Evolutionary conservation across 371 early-diverging fungal genomes (phyloP).

Genomic region (Mycotypha africana): DNA sequence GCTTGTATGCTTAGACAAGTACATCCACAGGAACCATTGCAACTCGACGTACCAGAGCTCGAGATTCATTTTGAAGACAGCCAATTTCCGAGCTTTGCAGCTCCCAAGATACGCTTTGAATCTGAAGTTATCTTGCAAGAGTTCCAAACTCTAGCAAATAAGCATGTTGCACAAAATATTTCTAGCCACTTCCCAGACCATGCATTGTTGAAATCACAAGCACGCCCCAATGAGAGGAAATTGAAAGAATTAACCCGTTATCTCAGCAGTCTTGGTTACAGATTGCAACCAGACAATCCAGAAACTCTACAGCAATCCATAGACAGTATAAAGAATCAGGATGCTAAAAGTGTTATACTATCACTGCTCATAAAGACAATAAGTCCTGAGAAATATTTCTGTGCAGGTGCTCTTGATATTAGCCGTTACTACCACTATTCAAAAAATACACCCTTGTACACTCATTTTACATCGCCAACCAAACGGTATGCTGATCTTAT

Average conservation of each 20-base stretch:
- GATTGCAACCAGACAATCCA: constrained; percentile 41
- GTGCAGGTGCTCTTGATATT: constrained; percentile 70
- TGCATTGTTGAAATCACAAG: constrained; percentile 76
- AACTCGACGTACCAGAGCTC: constrained; percentile 47
- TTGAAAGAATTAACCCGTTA: constrained; percentile 50
- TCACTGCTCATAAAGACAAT: constrained; percentile 64
- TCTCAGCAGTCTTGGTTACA: constrained; percentile 48
- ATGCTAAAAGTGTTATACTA: constrained; percentile 35
- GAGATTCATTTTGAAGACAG: constrained; percentile 31
- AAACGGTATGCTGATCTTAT: constrained; percentile 93
- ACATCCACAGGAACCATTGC: constrained; percentile 14
- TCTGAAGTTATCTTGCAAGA: constrained; percentile 88
- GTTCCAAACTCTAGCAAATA: constrained; percentile 93
- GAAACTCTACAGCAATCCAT: constrained; percentile 63
- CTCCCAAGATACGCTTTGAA: constrained; percentile 39
- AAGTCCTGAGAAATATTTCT: constrained; percentile 79
- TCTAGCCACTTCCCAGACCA: constrained; percentile 76
- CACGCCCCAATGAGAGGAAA: constrained; percentile 54
- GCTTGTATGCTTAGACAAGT: constrained; percentile 61
- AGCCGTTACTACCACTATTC: constrained; percentile 65
- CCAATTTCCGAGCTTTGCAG: constrained; percentile 11
- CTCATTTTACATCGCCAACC: constrained; percentile 91
- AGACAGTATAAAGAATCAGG: constrained; percentile 51
- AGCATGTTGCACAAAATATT: constrained; percentile 84
- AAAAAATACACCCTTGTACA: constrained; percentile 68